phyloP scores from a whole-genome alignment of 2,329 filamentous ascomycete genomes.

The Cordyceps cateniannulata region DNA sequence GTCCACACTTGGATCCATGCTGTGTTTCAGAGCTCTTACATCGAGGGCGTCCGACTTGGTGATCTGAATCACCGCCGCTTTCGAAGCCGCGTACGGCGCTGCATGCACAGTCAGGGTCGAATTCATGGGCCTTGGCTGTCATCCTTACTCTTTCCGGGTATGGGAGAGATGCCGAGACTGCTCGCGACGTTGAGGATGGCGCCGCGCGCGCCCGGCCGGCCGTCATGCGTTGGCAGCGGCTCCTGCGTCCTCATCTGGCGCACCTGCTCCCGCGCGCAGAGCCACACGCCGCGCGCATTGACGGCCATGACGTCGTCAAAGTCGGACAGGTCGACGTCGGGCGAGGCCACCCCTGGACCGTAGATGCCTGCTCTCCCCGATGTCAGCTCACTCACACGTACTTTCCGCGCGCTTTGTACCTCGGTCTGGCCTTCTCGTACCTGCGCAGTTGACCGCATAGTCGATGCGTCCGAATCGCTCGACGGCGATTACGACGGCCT shows the following conservation, averaged over 20 bases:
- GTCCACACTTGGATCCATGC: not conserved
- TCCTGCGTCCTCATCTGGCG: conserved; percentile 38
- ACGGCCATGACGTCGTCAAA: conserved; percentile 37
- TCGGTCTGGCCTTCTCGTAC: conserved; percentile 15
- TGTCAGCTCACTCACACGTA: not conserved
- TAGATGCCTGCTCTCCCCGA: conserved; percentile 30
- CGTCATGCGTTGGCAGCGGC: conserved; percentile 35
- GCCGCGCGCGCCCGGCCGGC: conserved; percentile 32
- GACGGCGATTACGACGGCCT: conserved; percentile 26
- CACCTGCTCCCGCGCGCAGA: conserved; percentile 36
- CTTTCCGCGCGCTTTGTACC: not conserved
- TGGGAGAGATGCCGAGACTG: conserved; percentile 35
- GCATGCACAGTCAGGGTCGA: not conserved
- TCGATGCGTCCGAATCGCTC: conserved; percentile 34
- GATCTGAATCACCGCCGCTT: conserved; percentile 38
- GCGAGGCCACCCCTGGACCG: conserved; percentile 29
- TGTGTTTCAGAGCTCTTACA: conserved; percentile 20
- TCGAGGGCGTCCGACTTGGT: conserved; percentile 43
- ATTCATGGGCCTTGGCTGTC: not conserved
- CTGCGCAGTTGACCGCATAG: conserved; percentile 40
- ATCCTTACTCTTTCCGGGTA: conserved; percentile 33
- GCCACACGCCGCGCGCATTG: conserved; percentile 40
- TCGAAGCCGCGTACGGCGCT: conserved; percentile 40
- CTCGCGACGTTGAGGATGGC: conserved; percentile 40
- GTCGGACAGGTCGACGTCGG: conserved; percentile 27